Conservation (phyloP, 2,329 filamentous ascomycete species). For the Scedosporium minutisporum region DNA sequence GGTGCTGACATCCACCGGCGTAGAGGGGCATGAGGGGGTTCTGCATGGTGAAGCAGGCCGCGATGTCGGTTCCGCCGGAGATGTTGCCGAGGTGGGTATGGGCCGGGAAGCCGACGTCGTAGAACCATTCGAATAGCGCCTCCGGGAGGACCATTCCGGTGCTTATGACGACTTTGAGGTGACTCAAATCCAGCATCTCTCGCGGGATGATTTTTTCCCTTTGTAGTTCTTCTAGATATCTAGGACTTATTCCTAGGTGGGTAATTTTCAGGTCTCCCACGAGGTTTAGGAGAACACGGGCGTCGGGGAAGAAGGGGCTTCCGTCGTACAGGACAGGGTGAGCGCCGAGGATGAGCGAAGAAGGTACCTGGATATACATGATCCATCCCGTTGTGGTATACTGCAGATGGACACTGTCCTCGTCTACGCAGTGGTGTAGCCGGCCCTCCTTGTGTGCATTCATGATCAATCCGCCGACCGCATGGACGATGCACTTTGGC, state of each 20-base stretch:
- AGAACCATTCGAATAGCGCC: conserved; percentile 68
- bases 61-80: conserved; percentile 69
- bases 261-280: conserved; percentile 57
- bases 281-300: conserved; percentile 52
- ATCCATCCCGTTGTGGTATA: conserved; percentile 74
- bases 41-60: conserved; percentile 50
- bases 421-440: conserved; percentile 33
- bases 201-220: conserved; percentile 54
- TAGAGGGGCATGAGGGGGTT: conserved; percentile 62
- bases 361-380: conserved; percentile 64
- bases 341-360: conserved; percentile 48
- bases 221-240: conserved; percentile 66
- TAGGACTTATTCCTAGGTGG: conserved; percentile 64
- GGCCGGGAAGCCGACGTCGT: conserved; percentile 60
- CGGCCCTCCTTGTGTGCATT: conserved; percentile 47
- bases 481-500: conserved; percentile 81
- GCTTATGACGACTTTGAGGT: conserved; percentile 51
- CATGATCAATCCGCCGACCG: conserved; percentile 54
- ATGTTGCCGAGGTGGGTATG: conserved; percentile 63
- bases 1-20: conserved; percentile 42
- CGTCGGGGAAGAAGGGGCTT: conserved; percentile 65
- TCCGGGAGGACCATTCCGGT: conserved; percentile 79
- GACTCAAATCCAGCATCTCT: conserved; percentile 51
- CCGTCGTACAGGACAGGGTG: conserved; percentile 71
- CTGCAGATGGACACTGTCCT: conserved; percentile 37